These are phyloP conservation scores for Symbiotaphrina buchneri DNA, from an alignment of 495 filamentous ascomycete genomes.

Conservation along the genomic window DNA sequence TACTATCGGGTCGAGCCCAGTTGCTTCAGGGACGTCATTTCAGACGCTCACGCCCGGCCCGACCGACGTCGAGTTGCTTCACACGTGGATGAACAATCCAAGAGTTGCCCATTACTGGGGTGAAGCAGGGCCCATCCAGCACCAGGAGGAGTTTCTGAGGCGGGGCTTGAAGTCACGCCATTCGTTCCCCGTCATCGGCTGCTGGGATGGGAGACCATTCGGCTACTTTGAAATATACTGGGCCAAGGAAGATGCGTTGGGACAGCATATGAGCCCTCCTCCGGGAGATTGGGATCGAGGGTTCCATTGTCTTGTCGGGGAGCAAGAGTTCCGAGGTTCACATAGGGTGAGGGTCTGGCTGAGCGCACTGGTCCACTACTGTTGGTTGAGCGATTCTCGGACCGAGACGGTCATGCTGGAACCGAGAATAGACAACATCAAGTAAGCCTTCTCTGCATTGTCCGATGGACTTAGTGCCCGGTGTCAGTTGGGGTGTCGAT, in stretches of 20 bases:
- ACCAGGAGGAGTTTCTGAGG: slow-evolving; percentile 48
- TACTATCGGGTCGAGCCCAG: slow-evolving; percentile 8
- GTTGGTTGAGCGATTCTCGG: slow-evolving; percentile 55
- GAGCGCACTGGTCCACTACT: slow-evolving; percentile 65
- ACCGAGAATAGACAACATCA: slow-evolving; percentile 77
- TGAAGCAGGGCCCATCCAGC: slow-evolving; percentile 31
- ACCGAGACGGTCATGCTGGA: slow-evolving; percentile 70
- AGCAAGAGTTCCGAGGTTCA: slow-evolving; percentile 70
- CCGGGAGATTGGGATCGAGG: slow-evolving; percentile 71
- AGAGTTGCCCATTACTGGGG: slow-evolving; percentile 73
- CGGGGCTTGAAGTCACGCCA: slow-evolving; percentile 39
- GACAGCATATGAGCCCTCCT: slow-evolving; percentile 27
- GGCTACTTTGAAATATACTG: slow-evolving; percentile 98
- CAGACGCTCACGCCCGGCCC: slow-evolving; percentile 12
- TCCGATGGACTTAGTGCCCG: background rate
- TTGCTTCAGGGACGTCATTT: slow-evolving; percentile 1
- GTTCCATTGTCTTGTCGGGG: slow-evolving; percentile 71
- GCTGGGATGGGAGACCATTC: slow-evolving; percentile 90
- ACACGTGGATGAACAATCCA: slow-evolving; percentile 78
- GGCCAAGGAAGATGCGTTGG: slow-evolving; percentile 81
- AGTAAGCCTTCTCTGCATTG: slow-evolving; percentile 29
- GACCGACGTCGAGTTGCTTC: slow-evolving; percentile 50
- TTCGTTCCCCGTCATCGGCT: slow-evolving; percentile 77
- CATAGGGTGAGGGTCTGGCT: slow-evolving; percentile 62
- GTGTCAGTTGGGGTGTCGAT: background rate